These are phyloP conservation scores for Pseudogymnoascus sp. DNA, from an alignment of 2,329 filamentous ascomycete genomes.

Conservation along the genomic window DNA sequence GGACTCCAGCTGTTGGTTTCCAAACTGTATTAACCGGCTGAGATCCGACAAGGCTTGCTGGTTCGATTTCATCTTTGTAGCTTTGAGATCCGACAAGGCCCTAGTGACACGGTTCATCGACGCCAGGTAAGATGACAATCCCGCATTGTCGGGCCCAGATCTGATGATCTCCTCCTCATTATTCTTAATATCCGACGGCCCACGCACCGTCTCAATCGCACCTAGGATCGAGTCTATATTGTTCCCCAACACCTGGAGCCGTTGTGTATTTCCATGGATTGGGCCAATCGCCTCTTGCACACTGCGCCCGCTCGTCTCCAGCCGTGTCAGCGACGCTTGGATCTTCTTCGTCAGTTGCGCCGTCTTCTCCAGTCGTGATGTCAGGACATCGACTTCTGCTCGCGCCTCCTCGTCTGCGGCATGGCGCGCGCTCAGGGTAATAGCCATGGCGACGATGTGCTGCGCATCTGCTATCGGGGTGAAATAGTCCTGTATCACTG, in stretches of 20 bases:
- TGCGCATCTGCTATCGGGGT: background rate
- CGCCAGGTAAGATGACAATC: constrained; percentile 74
- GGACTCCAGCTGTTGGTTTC: constrained; percentile 74
- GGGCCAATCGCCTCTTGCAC: constrained; percentile 89
- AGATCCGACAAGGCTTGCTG: constrained; percentile 81
- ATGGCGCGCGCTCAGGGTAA: constrained; percentile 23
- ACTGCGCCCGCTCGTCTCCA: constrained; percentile 82
- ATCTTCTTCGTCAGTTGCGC: constrained; percentile 93
- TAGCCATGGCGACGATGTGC: constrained; percentile 17
- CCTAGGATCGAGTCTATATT: constrained; percentile 80
- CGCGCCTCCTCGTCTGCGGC: constrained; percentile 55
- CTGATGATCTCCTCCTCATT: constrained; percentile 88
- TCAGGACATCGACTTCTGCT: constrained; percentile 62
- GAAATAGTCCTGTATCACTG: background rate
- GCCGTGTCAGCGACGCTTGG: constrained; percentile 71
- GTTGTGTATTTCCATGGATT: constrained; percentile 85
- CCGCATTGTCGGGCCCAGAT: constrained; percentile 73
- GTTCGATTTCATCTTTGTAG: constrained; percentile 86
- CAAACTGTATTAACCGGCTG: constrained; percentile 66
- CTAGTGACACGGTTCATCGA: constrained; percentile 84
- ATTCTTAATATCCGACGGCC: constrained; percentile 87
- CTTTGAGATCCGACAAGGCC: constrained; percentile 74
- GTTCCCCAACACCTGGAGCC: constrained; percentile 73
- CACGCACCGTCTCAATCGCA: constrained; percentile 79
- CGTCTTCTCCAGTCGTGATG: constrained; percentile 78